Evolutionary conservation across 2,329 filamentous ascomycete species (phyloP).

Genomic region (Calonectria pseudoturangicola): DNA sequence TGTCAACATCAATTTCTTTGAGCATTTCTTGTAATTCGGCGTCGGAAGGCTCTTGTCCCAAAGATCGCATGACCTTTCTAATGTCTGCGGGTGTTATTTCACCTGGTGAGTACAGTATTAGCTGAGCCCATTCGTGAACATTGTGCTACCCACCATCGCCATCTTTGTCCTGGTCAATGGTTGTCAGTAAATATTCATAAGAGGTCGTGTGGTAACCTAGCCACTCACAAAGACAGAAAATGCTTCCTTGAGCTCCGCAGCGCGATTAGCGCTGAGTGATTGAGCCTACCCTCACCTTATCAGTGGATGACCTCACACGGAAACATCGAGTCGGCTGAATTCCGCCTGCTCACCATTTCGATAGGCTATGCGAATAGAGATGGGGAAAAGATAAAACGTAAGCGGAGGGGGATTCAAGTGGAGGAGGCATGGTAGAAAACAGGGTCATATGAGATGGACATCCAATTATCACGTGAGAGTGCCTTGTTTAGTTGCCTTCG

Average conservation of each 20-base stretch:
- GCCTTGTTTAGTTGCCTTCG: too few species aligned
- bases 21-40: conserved; percentile 95
- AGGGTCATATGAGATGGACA: too few species aligned
- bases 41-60: conserved; percentile 92
- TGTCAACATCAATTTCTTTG: conserved; percentile 93
- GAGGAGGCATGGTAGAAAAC: too few species aligned
- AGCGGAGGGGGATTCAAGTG: too few species aligned
- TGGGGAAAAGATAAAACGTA: too few species aligned
- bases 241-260: conserved; percentile 99
- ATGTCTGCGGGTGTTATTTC: conserved; percentile 95
- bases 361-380: too few species aligned
- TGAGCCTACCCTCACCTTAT: conserved; percentile 80
- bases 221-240: conserved; percentile 98
- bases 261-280: conserved; percentile 99
- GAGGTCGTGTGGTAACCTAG: too few species aligned
- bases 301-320: too few species aligned
- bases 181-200: too few species aligned
- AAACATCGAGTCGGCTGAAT: too few species aligned
- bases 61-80: conserved; percentile 91
- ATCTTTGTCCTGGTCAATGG: conserved; percentile 82
- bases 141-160: conserved; percentile 83
- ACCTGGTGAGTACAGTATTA: conserved; percentile 68
- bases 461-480: too few species aligned
- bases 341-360: too few species aligned
- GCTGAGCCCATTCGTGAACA: not conserved